A percentile compares a stretch with the other conserved stretches of the same genome.
Evolutionary conservation across 345 rosid genomes (phyloP).

Genomic region (Citrus australasica): DNA sequence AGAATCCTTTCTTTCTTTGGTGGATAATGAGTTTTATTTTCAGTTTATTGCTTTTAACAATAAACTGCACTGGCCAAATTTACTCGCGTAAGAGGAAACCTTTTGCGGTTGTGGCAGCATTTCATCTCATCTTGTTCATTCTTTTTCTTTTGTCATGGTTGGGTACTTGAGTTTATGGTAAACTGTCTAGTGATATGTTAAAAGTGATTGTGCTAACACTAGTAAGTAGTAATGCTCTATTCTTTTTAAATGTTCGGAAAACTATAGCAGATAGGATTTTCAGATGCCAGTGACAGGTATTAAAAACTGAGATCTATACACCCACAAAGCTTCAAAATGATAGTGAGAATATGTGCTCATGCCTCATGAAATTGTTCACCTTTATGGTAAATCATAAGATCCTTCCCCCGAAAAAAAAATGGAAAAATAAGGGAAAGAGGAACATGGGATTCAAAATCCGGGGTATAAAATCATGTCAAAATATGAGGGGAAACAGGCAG

Average conservation of each 20-base stretch:
- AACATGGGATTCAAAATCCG: too few relatives aligned
- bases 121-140: too few relatives aligned
- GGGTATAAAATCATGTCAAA: too few relatives aligned
- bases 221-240: neutral
- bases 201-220: neutral
- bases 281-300: neutral
- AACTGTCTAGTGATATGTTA: neutral
- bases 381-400: too few relatives aligned
- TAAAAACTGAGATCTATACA: neutral
- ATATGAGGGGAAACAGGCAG: too few relatives aligned
- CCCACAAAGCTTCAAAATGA: neutral
- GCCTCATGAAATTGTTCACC: too few relatives aligned
- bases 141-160: neutral
- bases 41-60: neutral
- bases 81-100: neutral
- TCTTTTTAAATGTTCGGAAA: neutral
- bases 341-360: too few relatives aligned
- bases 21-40: neutral
- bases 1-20: neutral
- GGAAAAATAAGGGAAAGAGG: too few relatives aligned
- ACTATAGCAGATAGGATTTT: neutral
- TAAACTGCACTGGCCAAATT: neutral
- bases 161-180: neutral
- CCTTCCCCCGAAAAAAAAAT: accelerated
- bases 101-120: neutral